Conservation (phyloP, 1,284 basidiomycete genomes). For the Ceratobasidium sp. region DNA sequence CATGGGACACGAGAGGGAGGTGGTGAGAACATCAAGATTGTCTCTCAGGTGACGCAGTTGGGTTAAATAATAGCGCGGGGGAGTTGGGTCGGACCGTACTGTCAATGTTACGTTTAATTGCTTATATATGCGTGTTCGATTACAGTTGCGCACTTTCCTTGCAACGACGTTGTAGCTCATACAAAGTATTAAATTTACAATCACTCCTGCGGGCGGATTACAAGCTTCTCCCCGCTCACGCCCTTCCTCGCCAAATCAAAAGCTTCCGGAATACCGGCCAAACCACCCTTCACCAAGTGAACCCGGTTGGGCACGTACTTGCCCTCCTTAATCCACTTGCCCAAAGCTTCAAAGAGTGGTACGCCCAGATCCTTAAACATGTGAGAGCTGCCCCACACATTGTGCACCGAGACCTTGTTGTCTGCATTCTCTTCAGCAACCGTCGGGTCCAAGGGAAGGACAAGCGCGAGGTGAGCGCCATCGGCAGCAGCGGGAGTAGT, state of each 20-base stretch:
- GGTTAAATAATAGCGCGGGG: too few species aligned
- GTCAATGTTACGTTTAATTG: too few species aligned
- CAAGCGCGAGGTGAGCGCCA: not conserved
- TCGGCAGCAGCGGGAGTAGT: not conserved
- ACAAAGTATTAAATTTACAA: too few species aligned
- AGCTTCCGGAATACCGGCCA: constrained; percentile 32
- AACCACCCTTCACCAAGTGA: constrained; percentile 14
- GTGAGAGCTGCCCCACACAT: constrained; percentile 1
- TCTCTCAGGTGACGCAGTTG: too few species aligned
- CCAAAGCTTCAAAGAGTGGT: not conserved
- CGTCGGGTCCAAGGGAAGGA: not conserved
- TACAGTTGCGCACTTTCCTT: too few species aligned
- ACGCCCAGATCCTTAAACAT: constrained; percentile 4
- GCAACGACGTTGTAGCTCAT: too few species aligned
- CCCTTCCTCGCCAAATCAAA: constrained; percentile 27
- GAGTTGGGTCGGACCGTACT: too few species aligned
- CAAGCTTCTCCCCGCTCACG: constrained; percentile 42
- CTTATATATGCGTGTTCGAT: too few species aligned
- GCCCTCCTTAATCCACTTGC: constrained; percentile 4
- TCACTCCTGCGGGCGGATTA: constrained; percentile 37
- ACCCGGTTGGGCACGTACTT: constrained; percentile 18
- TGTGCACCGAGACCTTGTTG: not conserved
- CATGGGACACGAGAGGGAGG: too few species aligned
- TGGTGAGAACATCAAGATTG: too few species aligned
- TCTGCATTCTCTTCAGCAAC: not conserved